Evolutionary conservation across 2,329 filamentous ascomycete genomes (phyloP), one percentile per base, ranked within the genome.

Genomic region (Pseudogymnoascus sp.): DNA sequence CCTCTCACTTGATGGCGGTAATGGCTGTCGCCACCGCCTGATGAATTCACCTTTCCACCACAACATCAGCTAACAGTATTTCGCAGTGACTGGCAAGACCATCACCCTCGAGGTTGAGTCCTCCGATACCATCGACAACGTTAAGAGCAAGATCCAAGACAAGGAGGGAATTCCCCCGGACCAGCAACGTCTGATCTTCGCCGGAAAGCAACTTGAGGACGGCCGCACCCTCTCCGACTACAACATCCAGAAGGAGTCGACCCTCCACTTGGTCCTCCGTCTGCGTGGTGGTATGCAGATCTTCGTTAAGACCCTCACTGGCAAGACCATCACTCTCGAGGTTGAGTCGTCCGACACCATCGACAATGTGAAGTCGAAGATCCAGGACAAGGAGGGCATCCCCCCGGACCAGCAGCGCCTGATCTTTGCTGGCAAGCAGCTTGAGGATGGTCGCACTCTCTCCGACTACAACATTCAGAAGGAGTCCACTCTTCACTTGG

Each of bases 391-490:
- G 83, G 89, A 93, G 76, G 92, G 92, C 22, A 96, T 97, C 60
- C 92, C 92, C 0, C 92, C 92, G 1, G 92, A 96, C 75, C 92
- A 96, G 76, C 92, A 96, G 77, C 91, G 92, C 70, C 78, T 96
- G 11, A 96, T 96, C 72, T 96, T 96, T 66, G 91, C 91, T 57
- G 91, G 91, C 63, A 96, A 96, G 84, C 91, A 96, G 75, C 78
- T 96, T 1, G 91, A 96, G 74, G 91, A 97, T 68, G 92, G 92
- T 57, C 89, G 92, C 20, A 97, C 92, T 0, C 80, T 97, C 0
- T 88, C 85, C 58, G 93, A 97, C 74, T 97, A 97, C 85, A 97
- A 97, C 80, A 97, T 97, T 53, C 93, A 97, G 75, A 93, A 93
- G 78, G 90, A 93, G 72, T 89, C 86, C 0, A 93, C 90, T 0